Percentiles rank a stretch among this genome's conserved stretches.
phyloP scores from a whole-genome alignment of 495 filamentous ascomycete species.

The Aspergillus asperescens region DNA sequence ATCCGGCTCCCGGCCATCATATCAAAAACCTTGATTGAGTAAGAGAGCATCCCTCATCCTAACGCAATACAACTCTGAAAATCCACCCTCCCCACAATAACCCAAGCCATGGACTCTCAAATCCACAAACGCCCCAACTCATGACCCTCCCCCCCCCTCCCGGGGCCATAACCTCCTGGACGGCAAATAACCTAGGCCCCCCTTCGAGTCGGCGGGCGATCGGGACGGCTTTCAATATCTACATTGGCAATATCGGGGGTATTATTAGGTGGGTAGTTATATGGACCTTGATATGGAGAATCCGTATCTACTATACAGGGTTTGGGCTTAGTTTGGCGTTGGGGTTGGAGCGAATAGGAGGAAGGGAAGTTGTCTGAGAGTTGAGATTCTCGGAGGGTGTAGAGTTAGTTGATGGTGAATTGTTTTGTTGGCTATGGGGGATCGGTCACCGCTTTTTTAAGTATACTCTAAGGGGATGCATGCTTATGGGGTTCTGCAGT shows the following conservation, averaged over 20 bases:
- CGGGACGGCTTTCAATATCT: conserved; percentile 32
- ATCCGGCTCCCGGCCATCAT: too few relatives aligned
- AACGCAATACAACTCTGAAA: too few relatives aligned
- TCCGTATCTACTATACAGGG: conserved; percentile 29
- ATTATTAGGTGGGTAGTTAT: conserved; percentile 33
- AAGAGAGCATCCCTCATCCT: too few relatives aligned
- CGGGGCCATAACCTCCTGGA: conserved; percentile 35
- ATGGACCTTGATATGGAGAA: conserved; percentile 31
- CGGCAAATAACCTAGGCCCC: conserved; percentile 34
- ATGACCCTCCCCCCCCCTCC: conserved; percentile 30
- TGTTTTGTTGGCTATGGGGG: conserved; percentile 40
- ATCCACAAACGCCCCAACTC: conserved; percentile 29
- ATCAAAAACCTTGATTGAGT: too few relatives aligned
- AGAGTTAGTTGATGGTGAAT: conserved; percentile 31
- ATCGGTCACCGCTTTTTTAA: conserved; percentile 39
- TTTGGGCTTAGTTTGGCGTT: conserved; percentile 29
- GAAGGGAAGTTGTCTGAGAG: conserved; percentile 25
- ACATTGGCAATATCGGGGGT: conserved; percentile 33
- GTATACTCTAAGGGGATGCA: conserved; percentile 21
- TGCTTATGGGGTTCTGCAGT: neutral
- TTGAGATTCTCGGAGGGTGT: conserved; percentile 29
- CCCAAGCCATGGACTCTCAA: conserved; percentile 25
- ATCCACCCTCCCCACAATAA: conserved; percentile 31
- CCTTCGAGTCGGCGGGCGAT: conserved; percentile 32
- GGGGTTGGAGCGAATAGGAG: conserved; percentile 25